Base-by-base conservation (phyloP, 208 protist genomes). In the Phytomonas sp. region DNA sequence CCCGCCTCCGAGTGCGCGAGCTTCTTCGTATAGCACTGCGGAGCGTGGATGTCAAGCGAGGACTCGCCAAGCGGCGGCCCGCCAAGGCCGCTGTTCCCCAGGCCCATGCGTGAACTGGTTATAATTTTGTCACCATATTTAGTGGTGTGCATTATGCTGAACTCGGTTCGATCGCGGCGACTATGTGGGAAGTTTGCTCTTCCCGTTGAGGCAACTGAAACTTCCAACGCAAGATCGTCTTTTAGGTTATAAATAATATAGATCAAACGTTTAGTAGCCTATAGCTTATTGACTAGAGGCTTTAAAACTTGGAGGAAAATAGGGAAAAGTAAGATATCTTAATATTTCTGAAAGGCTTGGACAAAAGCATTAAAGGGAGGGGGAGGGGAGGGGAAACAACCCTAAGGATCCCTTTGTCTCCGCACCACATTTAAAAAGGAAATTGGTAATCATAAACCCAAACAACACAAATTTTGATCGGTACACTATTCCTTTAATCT, bases 1-100 rank as follows among this genome's bases (percentile, higher is more conserved):
- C 71, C 83, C 29, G 64, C 77, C 62, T 92, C 72, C 91, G 89
- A 96, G 73, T 92, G 88, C 52, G 77, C 77, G 60, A 92, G 42
- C 73, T 94, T 93, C 73, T 96, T 96, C 29, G 76, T 74, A 73
- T 94, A 96, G 79, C 91, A 96, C 72, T 96, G 91, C 49, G 88
- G 85, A 0, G 92, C 74, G 81, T 96, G 91, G 64, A 96, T 94
- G 42, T 34, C 78, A 32, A 96, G 87, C n/a, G 89, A 94, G 8
- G 75, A 79, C 6, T 71, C 90, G 59, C 89, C 91, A 68, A 96
- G 94, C 73, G 94, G 89, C 64, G 91, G 86, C 0, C 89, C 91
- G 73, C 91, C 94, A 0, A 97, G 71, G 70, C 94, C 94, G 71
- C 93, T 94, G 31, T 81, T 82, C 19, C 83, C 85, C 14, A 96